Percentiles rank a stretch among this genome's conserved stretches.
Evolutionary conservation across 192 early-diverging fungal species (phyloP).

Genomic region (Gamsiella multidivaricata): DNA sequence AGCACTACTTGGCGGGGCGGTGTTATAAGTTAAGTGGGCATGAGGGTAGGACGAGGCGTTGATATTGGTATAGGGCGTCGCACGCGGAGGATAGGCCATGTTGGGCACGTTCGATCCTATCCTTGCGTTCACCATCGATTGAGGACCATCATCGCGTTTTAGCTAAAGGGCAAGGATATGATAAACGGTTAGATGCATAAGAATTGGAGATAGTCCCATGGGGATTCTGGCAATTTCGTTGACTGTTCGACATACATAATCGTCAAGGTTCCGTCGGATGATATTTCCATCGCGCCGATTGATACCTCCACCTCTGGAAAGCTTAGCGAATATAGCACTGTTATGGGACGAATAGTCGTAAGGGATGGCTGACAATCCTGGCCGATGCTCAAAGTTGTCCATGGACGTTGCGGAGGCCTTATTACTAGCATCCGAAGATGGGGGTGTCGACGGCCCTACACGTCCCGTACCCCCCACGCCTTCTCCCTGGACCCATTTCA

Average conservation of each 20-base stretch:
- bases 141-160: slow-evolving; percentile 28
- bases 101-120: slow-evolving; percentile 9
- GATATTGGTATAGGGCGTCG: slow-evolving; percentile 36
- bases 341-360: slow-evolving; percentile 20
- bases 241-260: slow-evolving; percentile 27
- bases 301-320: slow-evolving; percentile 42
- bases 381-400: not conserved
- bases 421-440: not conserved
- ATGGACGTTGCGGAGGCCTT: not conserved
- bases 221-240: too few relatives aligned
- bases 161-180: slow-evolving; percentile 12
- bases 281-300: slow-evolving; percentile 36
- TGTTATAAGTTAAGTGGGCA: not conserved
- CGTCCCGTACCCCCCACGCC: slow-evolving; percentile 59
- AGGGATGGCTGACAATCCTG: slow-evolving; percentile 18
- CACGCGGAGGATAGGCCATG: slow-evolving; percentile 36
- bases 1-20: not conserved
- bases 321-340: slow-evolving; percentile 25
- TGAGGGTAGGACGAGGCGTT: slow-evolving; percentile 20
- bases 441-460: slow-evolving; percentile 17
- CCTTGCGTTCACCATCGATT: slow-evolving; percentile 40
- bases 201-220: not conserved
- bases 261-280: slow-evolving; percentile 32
- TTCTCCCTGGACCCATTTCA: slow-evolving; percentile 53
- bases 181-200: not conserved